Conservation (phyloP, 1,139 yeast genomes). For the Suhomyces taliae region DNA sequence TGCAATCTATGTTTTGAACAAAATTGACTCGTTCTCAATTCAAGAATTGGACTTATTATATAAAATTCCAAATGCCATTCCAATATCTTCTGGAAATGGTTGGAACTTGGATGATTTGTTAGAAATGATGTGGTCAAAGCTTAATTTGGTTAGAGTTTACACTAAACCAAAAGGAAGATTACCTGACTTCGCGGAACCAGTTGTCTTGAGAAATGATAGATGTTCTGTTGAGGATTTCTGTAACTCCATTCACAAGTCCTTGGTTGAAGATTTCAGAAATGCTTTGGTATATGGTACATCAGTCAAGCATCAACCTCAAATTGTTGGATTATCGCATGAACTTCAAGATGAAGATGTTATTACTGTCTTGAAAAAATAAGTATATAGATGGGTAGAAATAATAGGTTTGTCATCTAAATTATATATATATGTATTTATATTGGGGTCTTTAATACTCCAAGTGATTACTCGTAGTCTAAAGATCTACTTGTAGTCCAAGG, state of each 20-base stretch:
- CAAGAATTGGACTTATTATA: slow-evolving; percentile 88
- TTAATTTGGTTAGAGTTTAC: slow-evolving; percentile 88
- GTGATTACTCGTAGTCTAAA: background rate
- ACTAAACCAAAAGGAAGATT: slow-evolving; percentile 94
- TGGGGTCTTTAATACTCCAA: background rate
- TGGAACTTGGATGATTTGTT: slow-evolving; percentile 96
- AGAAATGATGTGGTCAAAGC: slow-evolving; percentile 91
- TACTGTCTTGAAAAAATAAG: slow-evolving; percentile 77
- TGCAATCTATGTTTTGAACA: slow-evolving; percentile 89
- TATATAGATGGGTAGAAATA: no score
- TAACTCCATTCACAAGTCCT: slow-evolving; percentile 90
- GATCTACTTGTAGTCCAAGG: background rate
- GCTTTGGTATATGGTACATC: slow-evolving; percentile 91
- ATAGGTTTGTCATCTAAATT: no score
- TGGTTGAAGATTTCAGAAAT: slow-evolving; percentile 88
- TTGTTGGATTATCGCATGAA: slow-evolving; percentile 80
- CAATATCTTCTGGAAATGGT: slow-evolving; percentile 91
- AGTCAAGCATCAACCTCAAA: slow-evolving; percentile 98
- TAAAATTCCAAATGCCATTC: slow-evolving; percentile 94
- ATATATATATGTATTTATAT: background rate
- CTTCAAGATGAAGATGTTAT: slow-evolving; percentile 96
- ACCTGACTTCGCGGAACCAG: slow-evolving; percentile 95
- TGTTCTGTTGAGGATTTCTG: slow-evolving; percentile 94
- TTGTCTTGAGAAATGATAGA: slow-evolving; percentile 78
- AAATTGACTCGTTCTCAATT: slow-evolving; percentile 90